Percentiles rank a stretch among this genome's conserved stretches.
These are phyloP conservation scores for Phylloporus sp. DNA, from an alignment of 768 basidiomycete species.

Conservation along the genomic window DNA sequence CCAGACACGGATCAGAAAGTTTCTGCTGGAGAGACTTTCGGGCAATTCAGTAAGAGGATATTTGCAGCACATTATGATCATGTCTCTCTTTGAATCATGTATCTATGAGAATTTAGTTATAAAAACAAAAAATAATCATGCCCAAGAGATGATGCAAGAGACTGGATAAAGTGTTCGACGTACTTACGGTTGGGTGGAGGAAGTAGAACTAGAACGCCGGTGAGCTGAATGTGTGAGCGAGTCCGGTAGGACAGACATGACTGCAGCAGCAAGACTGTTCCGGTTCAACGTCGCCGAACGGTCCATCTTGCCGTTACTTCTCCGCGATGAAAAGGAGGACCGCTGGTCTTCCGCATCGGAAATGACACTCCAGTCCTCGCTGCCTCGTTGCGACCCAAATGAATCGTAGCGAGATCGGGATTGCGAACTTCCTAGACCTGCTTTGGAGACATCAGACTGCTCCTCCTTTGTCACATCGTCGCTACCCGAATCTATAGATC, in stretches of 20 bases:
- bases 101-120: conserved; percentile 12
- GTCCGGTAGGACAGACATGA: conserved; percentile 60
- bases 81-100: conserved; percentile 17
- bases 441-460: conserved; percentile 27
- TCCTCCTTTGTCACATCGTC: conserved; percentile 28
- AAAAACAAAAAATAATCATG: conserved; percentile 5
- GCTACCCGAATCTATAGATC: conserved; percentile 21
- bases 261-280: conserved; percentile 58
- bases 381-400: conserved; percentile 52
- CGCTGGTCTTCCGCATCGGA: conserved; percentile 67
- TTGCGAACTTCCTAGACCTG: conserved; percentile 31
- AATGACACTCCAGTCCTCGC: conserved; percentile 87
- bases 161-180: not conserved
- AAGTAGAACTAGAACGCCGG: conserved; percentile 37
- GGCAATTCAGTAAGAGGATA: conserved; percentile 82
- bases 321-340: conserved; percentile 52
- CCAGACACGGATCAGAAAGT: conserved; percentile 79
- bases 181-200: conserved; percentile 24
- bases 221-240: conserved; percentile 41
- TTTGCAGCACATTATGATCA: conserved; percentile 52
- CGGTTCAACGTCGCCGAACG: conserved; percentile 47
- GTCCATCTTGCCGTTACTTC: conserved; percentile 36
- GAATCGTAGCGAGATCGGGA: conserved; percentile 52
- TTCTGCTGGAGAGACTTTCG: conserved; percentile 72
- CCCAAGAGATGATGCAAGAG: not conserved